Conservation (phyloP, 2,329 filamentous ascomycete species). For the Shiraia sp. region DNA sequence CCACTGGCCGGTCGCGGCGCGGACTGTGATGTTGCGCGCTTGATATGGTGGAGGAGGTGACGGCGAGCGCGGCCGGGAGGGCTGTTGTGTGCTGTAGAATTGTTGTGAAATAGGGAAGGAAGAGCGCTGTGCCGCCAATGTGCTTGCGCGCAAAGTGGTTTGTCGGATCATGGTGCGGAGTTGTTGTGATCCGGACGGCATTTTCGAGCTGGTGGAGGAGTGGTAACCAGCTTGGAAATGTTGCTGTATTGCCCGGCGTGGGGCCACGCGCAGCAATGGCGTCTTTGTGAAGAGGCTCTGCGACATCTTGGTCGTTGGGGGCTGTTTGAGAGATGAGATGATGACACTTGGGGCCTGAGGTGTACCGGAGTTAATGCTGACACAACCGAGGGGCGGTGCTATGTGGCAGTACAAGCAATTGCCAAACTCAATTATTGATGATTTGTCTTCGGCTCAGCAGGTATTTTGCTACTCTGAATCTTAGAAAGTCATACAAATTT, state of each 20-base stretch:
- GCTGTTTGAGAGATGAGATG: constrained; percentile 7
- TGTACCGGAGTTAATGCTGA: constrained; percentile 13
- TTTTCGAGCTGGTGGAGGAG: constrained; percentile 20
- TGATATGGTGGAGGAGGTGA: constrained; percentile 31
- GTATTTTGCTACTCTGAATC: too few relatives aligned
- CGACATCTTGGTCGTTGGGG: constrained; percentile 16
- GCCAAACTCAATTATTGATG: background rate
- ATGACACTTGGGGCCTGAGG: constrained; percentile 17
- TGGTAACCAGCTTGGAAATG: constrained; percentile 15
- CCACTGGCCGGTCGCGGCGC: constrained; percentile 32
- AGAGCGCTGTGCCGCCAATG: constrained; percentile 25
- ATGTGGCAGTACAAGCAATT: background rate
- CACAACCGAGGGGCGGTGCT: constrained; percentile 1
- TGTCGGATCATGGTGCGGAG: constrained; percentile 36
- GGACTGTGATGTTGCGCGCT: constrained; percentile 27
- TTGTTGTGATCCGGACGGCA: constrained; percentile 26
- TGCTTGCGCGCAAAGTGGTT: constrained; percentile 29
- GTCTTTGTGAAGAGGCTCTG: constrained; percentile 16
- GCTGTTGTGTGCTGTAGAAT: constrained; percentile 12
- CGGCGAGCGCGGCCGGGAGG: constrained; percentile 24
- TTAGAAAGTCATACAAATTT: too few relatives aligned
- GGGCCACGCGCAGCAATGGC: constrained; percentile 12
- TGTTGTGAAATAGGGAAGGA: constrained; percentile 25
- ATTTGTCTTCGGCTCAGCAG: too few relatives aligned
- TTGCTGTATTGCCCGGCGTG: constrained; percentile 10